Percentiles rank a stretch among this genome's conserved stretches.
Evolutionary conservation across 2,329 filamentous ascomycete species (phyloP).

Genomic region (Talaromyces sp.): DNA sequence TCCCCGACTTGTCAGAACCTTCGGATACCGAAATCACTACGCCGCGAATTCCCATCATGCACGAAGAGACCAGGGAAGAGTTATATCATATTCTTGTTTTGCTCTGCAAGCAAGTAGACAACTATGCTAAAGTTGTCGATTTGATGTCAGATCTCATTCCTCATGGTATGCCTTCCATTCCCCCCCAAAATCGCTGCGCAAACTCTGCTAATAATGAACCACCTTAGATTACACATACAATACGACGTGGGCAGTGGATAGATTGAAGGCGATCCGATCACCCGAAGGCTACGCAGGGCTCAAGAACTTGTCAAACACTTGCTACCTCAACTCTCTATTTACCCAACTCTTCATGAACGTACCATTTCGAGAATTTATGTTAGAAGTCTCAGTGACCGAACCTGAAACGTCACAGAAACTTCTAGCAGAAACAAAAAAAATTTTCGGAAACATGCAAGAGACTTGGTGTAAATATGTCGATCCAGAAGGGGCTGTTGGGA

Average conservation of each 20-base stretch:
- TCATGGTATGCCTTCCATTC: conserved; percentile 32
- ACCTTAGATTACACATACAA: conserved; percentile 56
- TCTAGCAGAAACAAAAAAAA: conserved; percentile 69
- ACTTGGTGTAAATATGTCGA: conserved; percentile 70
- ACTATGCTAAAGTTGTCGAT: conserved; percentile 51
- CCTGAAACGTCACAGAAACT: conserved; percentile 58
- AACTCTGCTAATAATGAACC: conserved; percentile 14
- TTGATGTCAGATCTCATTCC: conserved; percentile 50
- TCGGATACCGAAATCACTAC: conserved; percentile 21
- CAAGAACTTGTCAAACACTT: conserved; percentile 91
- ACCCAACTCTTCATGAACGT: conserved; percentile 96
- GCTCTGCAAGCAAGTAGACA: conserved; percentile 49
- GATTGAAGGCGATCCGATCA: conserved; percentile 65
- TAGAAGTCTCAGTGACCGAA: conserved; percentile 58
- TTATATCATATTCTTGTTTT: conserved; percentile 58
- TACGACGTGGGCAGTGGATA: conserved; percentile 59
- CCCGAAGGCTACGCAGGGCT: conserved; percentile 81
- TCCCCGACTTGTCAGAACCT: conserved; percentile 50
- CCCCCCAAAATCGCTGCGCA: conserved; percentile 6
- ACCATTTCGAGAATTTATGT: conserved; percentile 78
- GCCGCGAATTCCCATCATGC: conserved; percentile 47
- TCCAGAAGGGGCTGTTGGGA: conserved; percentile 65
- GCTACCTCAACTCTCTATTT: conserved; percentile 91
- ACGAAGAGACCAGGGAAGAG: conserved; percentile 52
- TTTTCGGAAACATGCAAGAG: conserved; percentile 85